phyloP scores from a whole-genome alignment of 352 stramenopile species.

The Phytophthora pisi region DNA sequence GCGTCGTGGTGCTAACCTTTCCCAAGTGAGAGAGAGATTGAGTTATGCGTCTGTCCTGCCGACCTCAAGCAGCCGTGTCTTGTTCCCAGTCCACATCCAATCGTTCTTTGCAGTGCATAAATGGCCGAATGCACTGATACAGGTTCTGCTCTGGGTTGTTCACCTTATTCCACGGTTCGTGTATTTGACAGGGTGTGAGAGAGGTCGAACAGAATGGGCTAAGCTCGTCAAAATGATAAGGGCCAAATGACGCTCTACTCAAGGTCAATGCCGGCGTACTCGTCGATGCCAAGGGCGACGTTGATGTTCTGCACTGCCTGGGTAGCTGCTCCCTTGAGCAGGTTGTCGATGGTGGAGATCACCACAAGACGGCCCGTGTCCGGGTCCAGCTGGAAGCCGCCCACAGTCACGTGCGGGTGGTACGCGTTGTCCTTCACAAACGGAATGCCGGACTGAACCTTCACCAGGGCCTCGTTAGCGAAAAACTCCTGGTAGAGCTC shows the following conservation, averaged over 20 bases:
- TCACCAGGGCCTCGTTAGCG: slow-evolving; percentile 83
- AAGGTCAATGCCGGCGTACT: slow-evolving; percentile 75
- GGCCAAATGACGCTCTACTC: slow-evolving; percentile 31
- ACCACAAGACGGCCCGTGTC: slow-evolving; percentile 87
- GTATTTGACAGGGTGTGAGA: slow-evolving; percentile 18
- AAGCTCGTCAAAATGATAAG: slow-evolving; percentile 19
- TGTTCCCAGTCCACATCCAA: slow-evolving; percentile 9
- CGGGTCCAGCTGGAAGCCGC: slow-evolving; percentile 89
- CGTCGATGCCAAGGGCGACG: slow-evolving; percentile 90
- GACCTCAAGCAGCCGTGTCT: slow-evolving; percentile 4
- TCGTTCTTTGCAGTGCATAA: slow-evolving; percentile 8
- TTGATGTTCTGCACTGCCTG: slow-evolving; percentile 97
- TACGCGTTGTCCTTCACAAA: slow-evolving; percentile 81
- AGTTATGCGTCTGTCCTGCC: neutral
- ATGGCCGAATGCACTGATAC: slow-evolving; percentile 8
- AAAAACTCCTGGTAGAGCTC: slow-evolving; percentile 86
- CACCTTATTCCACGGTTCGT: slow-evolving; percentile 13
- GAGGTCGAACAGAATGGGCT: slow-evolving; percentile 2
- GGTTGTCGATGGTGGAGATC: slow-evolving; percentile 93
- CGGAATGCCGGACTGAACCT: slow-evolving; percentile 70
- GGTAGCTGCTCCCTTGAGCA: slow-evolving; percentile 93
- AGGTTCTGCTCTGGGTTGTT: neutral
- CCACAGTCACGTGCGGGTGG: slow-evolving; percentile 80
- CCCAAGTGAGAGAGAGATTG: neutral
- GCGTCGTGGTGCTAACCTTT: neutral